phyloP scores from a whole-genome alignment of 805 yeast species.

The Dipodascus geniculatus region DNA sequence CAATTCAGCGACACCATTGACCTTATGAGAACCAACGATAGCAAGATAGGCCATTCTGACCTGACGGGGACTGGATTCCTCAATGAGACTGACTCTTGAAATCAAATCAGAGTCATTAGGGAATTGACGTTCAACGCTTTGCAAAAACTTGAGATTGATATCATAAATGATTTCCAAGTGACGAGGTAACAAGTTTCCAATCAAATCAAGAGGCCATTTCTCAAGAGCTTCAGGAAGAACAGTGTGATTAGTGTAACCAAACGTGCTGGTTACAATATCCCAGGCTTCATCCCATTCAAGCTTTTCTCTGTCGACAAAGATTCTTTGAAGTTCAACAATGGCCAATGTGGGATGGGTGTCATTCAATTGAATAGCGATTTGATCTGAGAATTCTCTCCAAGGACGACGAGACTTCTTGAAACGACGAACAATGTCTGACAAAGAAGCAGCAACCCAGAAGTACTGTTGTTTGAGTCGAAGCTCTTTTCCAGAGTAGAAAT shows the following conservation, averaged over 20 bases:
- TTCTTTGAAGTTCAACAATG: slow-evolving; percentile 77
- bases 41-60: slow-evolving; percentile 91
- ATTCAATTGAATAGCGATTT: slow-evolving; percentile 83
- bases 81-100: slow-evolving; percentile 68
- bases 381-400: slow-evolving; percentile 76
- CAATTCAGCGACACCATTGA: slow-evolving; percentile 91
- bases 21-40: slow-evolving; percentile 83
- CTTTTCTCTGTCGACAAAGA: slow-evolving; percentile 73
- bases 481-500: slow-evolving; percentile 83
- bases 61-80: slow-evolving; percentile 69
- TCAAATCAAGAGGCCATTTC: slow-evolving; percentile 83
- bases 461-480: slow-evolving; percentile 89
- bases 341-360: slow-evolving; percentile 95
- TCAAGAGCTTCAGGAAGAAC: slow-evolving; percentile 92
- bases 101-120: slow-evolving; percentile 62
- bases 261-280: slow-evolving; percentile 66
- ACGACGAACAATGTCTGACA: slow-evolving; percentile 82
- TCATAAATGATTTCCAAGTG: slow-evolving; percentile 85
- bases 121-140: slow-evolving; percentile 61
- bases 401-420: slow-evolving; percentile 67
- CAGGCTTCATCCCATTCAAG: slow-evolving; percentile 78
- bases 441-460: slow-evolving; percentile 93
- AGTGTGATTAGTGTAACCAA: slow-evolving; percentile 91
- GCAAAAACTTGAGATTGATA: slow-evolving; percentile 68
- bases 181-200: slow-evolving; percentile 74